A percentile compares a stretch with the other conserved stretches of the same genome.
phyloP scores from a whole-genome alignment of 768 basidiomycete species.

The Leccinellum luteum region DNA sequence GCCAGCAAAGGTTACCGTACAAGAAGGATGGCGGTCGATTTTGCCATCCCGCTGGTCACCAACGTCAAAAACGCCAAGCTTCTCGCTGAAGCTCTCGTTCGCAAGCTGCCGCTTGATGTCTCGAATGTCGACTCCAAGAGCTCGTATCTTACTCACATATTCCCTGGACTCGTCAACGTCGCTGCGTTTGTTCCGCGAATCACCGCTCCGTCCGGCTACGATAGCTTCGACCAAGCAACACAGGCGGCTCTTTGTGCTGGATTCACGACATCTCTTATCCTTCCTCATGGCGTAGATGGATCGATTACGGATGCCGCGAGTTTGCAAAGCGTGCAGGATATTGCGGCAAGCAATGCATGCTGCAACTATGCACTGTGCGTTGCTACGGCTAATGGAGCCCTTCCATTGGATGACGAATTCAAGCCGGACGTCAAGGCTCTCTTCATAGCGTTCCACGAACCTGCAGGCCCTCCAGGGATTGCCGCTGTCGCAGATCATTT shows the following conservation, averaged over 20 bases:
- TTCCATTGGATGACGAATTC: slow-evolving; percentile 66
- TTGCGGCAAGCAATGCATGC: slow-evolving; percentile 61
- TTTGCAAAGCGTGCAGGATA: slow-evolving; percentile 67
- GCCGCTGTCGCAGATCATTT: slow-evolving; percentile 84
- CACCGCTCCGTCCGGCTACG: slow-evolving; percentile 39
- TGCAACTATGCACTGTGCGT: slow-evolving; percentile 89
- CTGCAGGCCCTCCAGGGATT: slow-evolving; percentile 50
- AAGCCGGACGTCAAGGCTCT: slow-evolving; percentile 79
- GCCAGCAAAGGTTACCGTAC: slow-evolving; percentile 96
- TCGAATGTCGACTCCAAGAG: slow-evolving; percentile 91
- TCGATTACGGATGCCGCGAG: slow-evolving; percentile 65
- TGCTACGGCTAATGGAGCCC: slow-evolving; percentile 61
- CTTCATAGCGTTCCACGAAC: slow-evolving; percentile 74
- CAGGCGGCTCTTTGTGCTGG: slow-evolving; percentile 86
- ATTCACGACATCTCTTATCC: slow-evolving; percentile 81
- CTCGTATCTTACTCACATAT: slow-evolving; percentile 83
- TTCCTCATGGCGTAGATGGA: slow-evolving; percentile 63
- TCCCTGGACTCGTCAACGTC: slow-evolving; percentile 91
- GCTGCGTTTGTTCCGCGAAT: slow-evolving; percentile 82
- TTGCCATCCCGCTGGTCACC: slow-evolving; percentile 94
- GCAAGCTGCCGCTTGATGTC: slow-evolving; percentile 88
- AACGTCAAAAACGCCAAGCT: slow-evolving; percentile 99
- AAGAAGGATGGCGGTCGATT: slow-evolving; percentile 98
- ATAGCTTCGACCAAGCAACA: slow-evolving; percentile 65
- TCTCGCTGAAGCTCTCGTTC: slow-evolving; percentile 87